Evolutionary conservation across 73 alveolate species (phyloP), one percentile per base, ranked within the genome.

Genomic region (Breviolum minutum): DNA sequence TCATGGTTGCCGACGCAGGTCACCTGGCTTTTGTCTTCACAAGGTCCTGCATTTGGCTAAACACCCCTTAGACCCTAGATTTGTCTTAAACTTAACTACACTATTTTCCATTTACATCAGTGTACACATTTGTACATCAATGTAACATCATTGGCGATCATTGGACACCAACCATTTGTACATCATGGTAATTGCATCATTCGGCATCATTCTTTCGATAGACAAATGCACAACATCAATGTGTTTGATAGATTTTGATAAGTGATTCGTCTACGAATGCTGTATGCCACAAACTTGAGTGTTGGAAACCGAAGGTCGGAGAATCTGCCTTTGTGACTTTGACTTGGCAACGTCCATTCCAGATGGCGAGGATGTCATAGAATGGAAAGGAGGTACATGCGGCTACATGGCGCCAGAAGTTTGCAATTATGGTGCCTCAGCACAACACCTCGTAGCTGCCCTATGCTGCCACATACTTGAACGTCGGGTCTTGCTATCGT

Each of bases 321-420:
- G 63, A n/a, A 63, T 77, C 24, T 77, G 86, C 86, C 86, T 77
- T 20, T 26, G 86, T 20, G 86, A 77, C 86, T 77, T 77, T 30
- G 86, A 77, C 63, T 27, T 77, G 86, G 86, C 86, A 20, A 27
- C 63, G 19, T 10, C 1, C 63, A 27, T 77, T 30, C 86, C 86
- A 0, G 86, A 27, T 12, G 86, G 5, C 1, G 63, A 22, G 22
- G 86, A 77, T 60, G 24, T 27, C 86, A 77, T 77, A 17, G 86
- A 77, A 14, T 77, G 86, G 86, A 77, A 22, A 30, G 86, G 86
- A 12, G 86, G 86, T 9, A 77, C 86, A 8, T 63, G 48, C 13
- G 86, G 86, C 62, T 77, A 77, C 63, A 77, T 77, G 86, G 86
- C 63, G 10, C 86, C 86, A 24, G 86, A 77, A 77, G 86, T 77